Percentiles rank a stretch among this genome's conserved stretches.
These are phyloP conservation scores for Colletotrichum sojae DNA, from an alignment of 2,329 filamentous ascomycete species.

Conservation along the genomic window DNA sequence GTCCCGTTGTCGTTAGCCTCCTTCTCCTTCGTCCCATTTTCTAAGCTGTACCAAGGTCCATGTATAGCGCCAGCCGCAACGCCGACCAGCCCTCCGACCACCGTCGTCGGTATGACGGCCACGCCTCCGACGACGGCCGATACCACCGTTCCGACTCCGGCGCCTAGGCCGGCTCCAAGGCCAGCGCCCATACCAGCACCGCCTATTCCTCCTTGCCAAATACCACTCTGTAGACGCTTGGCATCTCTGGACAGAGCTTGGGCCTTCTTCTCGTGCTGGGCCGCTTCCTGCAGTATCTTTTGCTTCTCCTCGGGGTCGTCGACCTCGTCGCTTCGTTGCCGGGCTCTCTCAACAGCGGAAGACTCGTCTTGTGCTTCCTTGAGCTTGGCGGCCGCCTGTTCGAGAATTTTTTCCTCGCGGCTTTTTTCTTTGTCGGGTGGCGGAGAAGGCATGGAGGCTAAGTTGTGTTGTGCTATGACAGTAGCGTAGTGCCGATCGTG, in stretches of 20 bases:
- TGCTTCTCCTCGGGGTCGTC: conserved; percentile 34
- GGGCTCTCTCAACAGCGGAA: conserved; percentile 13
- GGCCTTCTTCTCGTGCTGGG: conserved; percentile 31
- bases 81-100: conserved; percentile 21
- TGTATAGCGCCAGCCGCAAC: conserved; percentile 29
- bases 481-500: neutral
- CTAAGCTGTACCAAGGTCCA: conserved; percentile 34
- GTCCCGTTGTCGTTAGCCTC: neutral
- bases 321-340: conserved; percentile 19
- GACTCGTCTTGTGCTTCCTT: conserved; percentile 30
- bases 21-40: conserved; percentile 9
- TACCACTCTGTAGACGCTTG: conserved; percentile 32
- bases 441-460: conserved; percentile 21
- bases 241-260: conserved; percentile 12
- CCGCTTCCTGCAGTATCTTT: conserved; percentile 29
- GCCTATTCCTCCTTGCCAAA: conserved; percentile 36
- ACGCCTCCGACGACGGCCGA: conserved; percentile 32
- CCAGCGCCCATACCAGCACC: conserved; percentile 36
- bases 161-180: conserved; percentile 25
- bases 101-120: conserved; percentile 28
- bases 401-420: conserved; percentile 31
- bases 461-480: conserved; percentile 2
- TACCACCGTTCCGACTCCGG: conserved; percentile 28
- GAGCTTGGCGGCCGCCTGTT: conserved; percentile 32
- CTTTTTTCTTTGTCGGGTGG: conserved; percentile 29